These are phyloP conservation scores for Naegleria gruberi DNA, from an alignment of 208 protist species.

Conservation along the genomic window DNA sequence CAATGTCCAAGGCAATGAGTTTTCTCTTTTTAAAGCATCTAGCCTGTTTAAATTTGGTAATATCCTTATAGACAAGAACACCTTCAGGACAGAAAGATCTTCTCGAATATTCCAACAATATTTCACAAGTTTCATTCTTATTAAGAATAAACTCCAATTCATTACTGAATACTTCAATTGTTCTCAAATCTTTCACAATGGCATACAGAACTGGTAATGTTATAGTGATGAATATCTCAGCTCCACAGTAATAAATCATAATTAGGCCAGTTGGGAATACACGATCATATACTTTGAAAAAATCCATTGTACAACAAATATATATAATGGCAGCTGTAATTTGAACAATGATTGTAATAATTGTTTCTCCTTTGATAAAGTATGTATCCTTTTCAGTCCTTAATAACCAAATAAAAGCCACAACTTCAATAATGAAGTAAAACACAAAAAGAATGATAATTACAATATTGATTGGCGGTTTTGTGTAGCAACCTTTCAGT, in stretches of 20 bases:
- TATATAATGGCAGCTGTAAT: no score
- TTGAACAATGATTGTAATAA: no score
- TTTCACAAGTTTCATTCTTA: background rate
- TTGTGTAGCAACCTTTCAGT: no score
- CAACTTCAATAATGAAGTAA: no score
- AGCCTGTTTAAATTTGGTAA: background rate
- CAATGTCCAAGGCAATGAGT: background rate
- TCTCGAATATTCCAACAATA: background rate
- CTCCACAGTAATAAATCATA: background rate
- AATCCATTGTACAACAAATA: no score
- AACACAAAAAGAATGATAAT: no score
- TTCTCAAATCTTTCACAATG: background rate
- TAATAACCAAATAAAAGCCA: no score
- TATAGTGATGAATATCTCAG: background rate
- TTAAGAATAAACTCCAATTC: background rate
- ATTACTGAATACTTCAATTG: background rate
- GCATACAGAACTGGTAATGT: background rate
- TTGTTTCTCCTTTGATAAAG: no score
- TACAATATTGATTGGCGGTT: no score
- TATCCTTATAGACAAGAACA: background rate
- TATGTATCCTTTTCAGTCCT: no score
- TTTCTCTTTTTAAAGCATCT: background rate
- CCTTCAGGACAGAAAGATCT: background rate
- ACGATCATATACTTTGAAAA: background rate
- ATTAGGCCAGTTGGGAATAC: background rate